Evolutionary conservation across 2,329 filamentous ascomycete genomes (phyloP).

Genomic region (Sporothrix brunneoviolacea): DNA sequence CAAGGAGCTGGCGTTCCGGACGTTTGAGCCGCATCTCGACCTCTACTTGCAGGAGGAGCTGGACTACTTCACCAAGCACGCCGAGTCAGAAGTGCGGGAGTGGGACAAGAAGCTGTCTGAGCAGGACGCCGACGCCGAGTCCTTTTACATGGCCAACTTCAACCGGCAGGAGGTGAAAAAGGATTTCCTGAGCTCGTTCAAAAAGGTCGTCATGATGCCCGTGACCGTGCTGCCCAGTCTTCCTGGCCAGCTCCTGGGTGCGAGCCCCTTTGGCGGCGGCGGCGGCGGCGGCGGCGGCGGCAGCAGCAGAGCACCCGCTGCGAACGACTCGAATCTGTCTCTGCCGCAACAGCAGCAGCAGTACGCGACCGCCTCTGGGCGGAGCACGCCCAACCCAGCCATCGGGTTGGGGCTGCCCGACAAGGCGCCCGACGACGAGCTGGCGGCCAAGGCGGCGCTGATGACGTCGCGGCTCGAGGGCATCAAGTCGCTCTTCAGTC

Average conservation of each 20-base stretch:
- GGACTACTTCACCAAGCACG: constrained; percentile 71
- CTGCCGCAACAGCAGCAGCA: not conserved
- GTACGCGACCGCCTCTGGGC: not conserved
- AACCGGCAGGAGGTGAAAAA: constrained; percentile 93
- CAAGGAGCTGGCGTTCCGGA: constrained; percentile 59
- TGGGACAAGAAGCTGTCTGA: constrained; percentile 93
- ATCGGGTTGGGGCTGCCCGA: constrained; percentile 13
- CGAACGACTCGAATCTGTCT: not conserved
- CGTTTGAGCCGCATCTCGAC: constrained; percentile 91
- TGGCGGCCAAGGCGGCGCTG: constrained; percentile 94
- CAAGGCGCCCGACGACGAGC: constrained; percentile 76
- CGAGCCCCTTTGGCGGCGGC: constrained; percentile 44
- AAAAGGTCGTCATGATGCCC: constrained; percentile 98
- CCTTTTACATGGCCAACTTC: constrained; percentile 92
- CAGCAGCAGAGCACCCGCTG: not conserved
- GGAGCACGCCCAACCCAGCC: constrained; percentile 4
- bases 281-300: constrained; percentile 21
- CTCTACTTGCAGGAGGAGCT: constrained; percentile 88
- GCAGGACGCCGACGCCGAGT: constrained; percentile 84
- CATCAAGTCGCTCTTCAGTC: constrained; percentile 91
- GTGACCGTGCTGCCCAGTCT: constrained; percentile 79
- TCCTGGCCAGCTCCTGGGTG: constrained; percentile 51
- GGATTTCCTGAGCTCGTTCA: constrained; percentile 93
- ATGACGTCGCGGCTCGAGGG: constrained; percentile 94
- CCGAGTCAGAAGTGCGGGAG: constrained; percentile 66